A percentile compares a stretch with the other conserved stretches of the same genome.
Evolutionary conservation across 2,329 filamentous ascomycete species (phyloP).

Genomic region (Aaosphaeria pasadenensis): DNA sequence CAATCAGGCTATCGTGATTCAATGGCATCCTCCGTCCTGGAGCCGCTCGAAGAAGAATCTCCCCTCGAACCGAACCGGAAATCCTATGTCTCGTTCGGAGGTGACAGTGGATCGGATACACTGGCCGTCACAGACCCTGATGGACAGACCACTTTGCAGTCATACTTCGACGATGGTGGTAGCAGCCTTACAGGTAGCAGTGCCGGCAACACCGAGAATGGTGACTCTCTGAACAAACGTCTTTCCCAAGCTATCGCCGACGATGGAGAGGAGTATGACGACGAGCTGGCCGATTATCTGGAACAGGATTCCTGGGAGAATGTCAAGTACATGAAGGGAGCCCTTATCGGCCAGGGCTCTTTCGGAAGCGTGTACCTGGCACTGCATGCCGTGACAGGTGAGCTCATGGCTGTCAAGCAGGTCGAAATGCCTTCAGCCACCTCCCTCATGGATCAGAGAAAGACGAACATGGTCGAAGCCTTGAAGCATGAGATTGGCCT

Average conservation of each 20-base stretch:
- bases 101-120: conserved; percentile 67
- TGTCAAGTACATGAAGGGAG: conserved; percentile 99
- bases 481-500: conserved; percentile 95
- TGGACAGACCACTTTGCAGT: conserved; percentile 64
- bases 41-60: conserved; percentile 88
- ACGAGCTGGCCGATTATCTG: conserved; percentile 85
- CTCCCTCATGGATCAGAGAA: conserved; percentile 75
- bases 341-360: conserved; percentile 92
- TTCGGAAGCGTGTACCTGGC: conserved; percentile 96
- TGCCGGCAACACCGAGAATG: conserved; percentile 54
- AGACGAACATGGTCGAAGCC: conserved; percentile 97
- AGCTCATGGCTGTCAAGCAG: conserved; percentile 97
- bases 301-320: conserved; percentile 93
- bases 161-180: conserved; percentile 80
- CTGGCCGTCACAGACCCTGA: conserved; percentile 76
- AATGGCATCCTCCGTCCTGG: conserved; percentile 81
- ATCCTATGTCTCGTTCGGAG: conserved; percentile 86
- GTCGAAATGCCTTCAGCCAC: conserved; percentile 83
- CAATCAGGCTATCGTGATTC: conserved; percentile 77
- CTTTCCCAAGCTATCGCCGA: conserved; percentile 81
- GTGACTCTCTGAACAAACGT: conserved; percentile 75
- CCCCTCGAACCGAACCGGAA: conserved; percentile 84
- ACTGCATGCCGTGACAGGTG: conserved; percentile 90
- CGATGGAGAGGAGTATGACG: conserved; percentile 88
- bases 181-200: conserved; percentile 70